Percentiles rank a stretch among this genome's conserved stretches.
Conservation (phyloP, 768 basidiomycete species). For the Boletus eberwhitei region DNA sequence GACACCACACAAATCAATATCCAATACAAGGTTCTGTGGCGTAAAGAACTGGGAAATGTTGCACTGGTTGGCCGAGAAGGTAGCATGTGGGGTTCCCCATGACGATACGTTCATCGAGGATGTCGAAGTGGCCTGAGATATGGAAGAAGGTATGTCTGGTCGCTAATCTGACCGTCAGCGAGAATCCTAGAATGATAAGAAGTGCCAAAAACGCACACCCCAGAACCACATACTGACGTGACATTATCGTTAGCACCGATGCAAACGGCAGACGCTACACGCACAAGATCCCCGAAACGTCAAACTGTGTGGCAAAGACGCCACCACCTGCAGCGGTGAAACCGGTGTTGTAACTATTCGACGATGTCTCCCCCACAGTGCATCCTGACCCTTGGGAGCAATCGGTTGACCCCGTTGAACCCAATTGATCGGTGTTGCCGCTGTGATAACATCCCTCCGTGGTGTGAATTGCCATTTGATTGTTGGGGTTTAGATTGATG, state of each 20-base stretch:
- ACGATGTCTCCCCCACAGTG: slow-evolving; percentile 28
- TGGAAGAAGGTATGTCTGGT: slow-evolving; percentile 33
- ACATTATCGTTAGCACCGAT: not conserved
- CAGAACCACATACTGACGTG: slow-evolving; percentile 46
- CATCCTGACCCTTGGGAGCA: slow-evolving; percentile 29
- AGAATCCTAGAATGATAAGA: not conserved
- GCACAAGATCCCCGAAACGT: slow-evolving; percentile 49
- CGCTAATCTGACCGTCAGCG: slow-evolving; percentile 30
- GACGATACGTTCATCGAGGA: slow-evolving; percentile 36
- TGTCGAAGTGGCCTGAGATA: slow-evolving; percentile 30
- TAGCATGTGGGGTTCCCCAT: slow-evolving; percentile 47
- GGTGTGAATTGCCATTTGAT: slow-evolving; percentile 60
- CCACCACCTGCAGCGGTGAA: slow-evolving; percentile 47
- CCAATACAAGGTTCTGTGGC: slow-evolving; percentile 49
- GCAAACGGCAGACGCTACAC: slow-evolving; percentile 12
- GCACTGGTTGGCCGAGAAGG: slow-evolving; percentile 40
- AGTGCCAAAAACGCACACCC: slow-evolving; percentile 34
- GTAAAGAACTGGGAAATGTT: slow-evolving; percentile 45
- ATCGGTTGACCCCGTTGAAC: slow-evolving; percentile 23
- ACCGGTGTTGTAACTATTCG: slow-evolving; percentile 24
- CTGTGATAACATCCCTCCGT: slow-evolving; percentile 37
- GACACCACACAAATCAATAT: slow-evolving; percentile 53
- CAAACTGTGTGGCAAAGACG: slow-evolving; percentile 69
- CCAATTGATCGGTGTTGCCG: slow-evolving; percentile 31
- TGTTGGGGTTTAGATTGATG: slow-evolving; percentile 48